Percentiles rank a stretch among this genome's conserved stretches.
These are phyloP conservation scores for Russula earlei DNA, from an alignment of 768 basidiomycete genomes.

Conservation along the genomic window DNA sequence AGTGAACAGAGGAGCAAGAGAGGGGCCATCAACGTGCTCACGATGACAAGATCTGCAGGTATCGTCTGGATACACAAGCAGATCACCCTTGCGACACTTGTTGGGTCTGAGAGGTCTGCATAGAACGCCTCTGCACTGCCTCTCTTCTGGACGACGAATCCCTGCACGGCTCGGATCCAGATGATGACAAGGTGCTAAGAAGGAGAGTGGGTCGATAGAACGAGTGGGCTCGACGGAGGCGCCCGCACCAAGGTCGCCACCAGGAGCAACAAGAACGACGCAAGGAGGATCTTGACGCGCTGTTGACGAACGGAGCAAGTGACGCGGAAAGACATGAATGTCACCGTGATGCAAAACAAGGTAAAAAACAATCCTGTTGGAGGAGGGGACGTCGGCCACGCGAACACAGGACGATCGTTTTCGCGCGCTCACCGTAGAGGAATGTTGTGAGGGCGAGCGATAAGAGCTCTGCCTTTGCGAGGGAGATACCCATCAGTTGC, in stretches of 20 bases:
- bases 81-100: background rate
- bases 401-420: too few species aligned
- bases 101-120: background rate
- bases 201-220: too few species aligned
- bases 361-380: background rate
- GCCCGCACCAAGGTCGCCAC: background rate
- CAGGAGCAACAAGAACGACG: background rate
- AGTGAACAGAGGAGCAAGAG: background rate
- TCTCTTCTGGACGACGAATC: background rate
- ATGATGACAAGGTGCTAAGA: background rate
- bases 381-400: background rate
- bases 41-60: background rate
- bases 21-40: background rate
- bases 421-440: conserved; percentile 1
- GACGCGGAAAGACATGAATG: background rate
- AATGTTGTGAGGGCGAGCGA: background rate
- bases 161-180: background rate
- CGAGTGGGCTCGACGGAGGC: background rate
- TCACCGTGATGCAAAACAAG: background rate
- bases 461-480: background rate
- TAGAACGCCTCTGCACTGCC: background rate
- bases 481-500: background rate
- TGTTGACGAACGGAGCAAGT: background rate
- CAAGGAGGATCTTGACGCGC: background rate
- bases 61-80: background rate